Evolutionary conservation across 495 filamentous ascomycete genomes (phyloP), one percentile per base, ranked within the genome.

Genomic region (Trichoderma asperelloides): DNA sequence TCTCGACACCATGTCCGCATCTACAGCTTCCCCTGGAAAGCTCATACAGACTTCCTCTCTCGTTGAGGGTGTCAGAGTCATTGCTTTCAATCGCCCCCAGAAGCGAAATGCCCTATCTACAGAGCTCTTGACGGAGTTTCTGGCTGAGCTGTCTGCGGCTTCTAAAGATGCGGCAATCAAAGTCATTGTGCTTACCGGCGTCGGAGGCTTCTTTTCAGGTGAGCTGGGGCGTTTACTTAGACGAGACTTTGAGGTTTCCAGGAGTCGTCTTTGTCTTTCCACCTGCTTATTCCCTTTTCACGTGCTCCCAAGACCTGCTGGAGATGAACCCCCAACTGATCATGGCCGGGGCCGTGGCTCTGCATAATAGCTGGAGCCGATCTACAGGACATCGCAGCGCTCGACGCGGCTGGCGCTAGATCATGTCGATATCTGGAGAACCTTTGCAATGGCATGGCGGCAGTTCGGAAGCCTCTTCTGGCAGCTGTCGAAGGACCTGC

Each of bases 71-170:
- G 67, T 72, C 41, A 68, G 71, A n/a, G 64, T 79, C 39, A 70
- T 83, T 15, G 69, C 71, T 43, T 66, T 80, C 69, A 69, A 75
- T 68, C 71, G 77, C 12, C 77, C 74, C 13, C 68, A 66, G 23
- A 80, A 77, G 55, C 73, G 75, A 12, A 80, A 80, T 73, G 77
- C 78, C 16, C 71, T 80, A 33, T 76, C 74, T 15, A 73, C 75
- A 49, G 65, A 68, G 16, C 68, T 76, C 65, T 76, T 78, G 51
- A 66, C 65, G 60, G 60, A 66, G 11, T 68, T 80, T 25, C 60
- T 70, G 23, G 16, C 62, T 15, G 47, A 70, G 23, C 70, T 79
- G 7, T 57, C 25, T 13, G 66, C 71, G 16, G 68, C 76, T 13
- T 73, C 76, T 30, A 40, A 57, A 9, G 66, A 73, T 28, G 66